These are phyloP conservation scores for Cucurbitaria berberidis DNA, from an alignment of 2,329 filamentous ascomycete species.

Conservation along the genomic window DNA sequence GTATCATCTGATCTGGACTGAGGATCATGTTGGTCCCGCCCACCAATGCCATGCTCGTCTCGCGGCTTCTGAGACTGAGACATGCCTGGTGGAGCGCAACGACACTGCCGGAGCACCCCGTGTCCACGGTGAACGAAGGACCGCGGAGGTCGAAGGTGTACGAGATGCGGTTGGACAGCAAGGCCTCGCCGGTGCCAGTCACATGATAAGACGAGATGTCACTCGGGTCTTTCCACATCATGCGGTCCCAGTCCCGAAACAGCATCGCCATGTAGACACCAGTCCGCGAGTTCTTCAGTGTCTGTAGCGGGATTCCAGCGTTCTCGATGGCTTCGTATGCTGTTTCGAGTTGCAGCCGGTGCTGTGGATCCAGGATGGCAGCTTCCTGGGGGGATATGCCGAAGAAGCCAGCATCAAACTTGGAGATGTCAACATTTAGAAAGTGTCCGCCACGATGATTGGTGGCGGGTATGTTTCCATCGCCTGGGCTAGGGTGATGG, in stretches of 20 bases:
- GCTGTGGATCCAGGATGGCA: conserved; percentile 30
- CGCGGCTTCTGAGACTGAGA: conserved; percentile 25
- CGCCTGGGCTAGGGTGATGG: conserved; percentile 10
- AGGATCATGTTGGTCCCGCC: conserved; percentile 46
- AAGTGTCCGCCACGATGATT: conserved; percentile 4
- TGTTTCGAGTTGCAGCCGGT: conserved; percentile 30
- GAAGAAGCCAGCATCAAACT: conserved; percentile 46
- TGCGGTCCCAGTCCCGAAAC: conserved; percentile 10
- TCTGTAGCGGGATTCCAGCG: conserved; percentile 19
- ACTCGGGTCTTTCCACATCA: neutral
- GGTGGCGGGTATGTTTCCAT: neutral
- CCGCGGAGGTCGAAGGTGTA: conserved; percentile 23
- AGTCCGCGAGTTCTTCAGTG: conserved; percentile 21
- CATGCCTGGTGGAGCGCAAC: conserved; percentile 20
- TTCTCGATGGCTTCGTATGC: conserved; percentile 48
- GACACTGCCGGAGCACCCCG: conserved; percentile 23
- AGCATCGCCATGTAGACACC: conserved; percentile 20
- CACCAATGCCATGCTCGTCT: conserved; percentile 42
- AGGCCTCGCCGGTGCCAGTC: neutral
- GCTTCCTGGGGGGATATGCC: conserved; percentile 23
- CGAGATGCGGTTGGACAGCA: conserved; percentile 16
- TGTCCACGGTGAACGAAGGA: conserved; percentile 23
- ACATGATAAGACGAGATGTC: neutral
- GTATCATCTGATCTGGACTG: conserved; percentile 10
- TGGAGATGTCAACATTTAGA: conserved; percentile 31